These are phyloP conservation scores for Discostella stelligera DNA, from an alignment of 352 stramenopile species.

Conservation along the genomic window DNA sequence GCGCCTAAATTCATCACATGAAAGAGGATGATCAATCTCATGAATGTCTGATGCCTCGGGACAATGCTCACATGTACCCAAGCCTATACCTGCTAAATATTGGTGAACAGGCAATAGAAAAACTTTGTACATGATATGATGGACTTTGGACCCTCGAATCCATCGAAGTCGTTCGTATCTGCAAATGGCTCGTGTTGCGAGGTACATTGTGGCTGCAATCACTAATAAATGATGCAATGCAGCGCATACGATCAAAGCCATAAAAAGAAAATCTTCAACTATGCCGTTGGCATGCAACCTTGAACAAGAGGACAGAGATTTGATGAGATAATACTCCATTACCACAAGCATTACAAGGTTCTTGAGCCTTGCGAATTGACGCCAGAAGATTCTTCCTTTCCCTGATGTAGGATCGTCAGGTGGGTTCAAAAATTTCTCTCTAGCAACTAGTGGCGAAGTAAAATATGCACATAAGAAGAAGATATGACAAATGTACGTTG, in stretches of 20 bases:
- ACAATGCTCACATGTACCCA: slow-evolving; percentile 15
- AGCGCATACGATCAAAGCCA: slow-evolving; percentile 10
- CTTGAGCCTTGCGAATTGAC: slow-evolving; percentile 6
- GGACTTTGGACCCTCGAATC: slow-evolving; percentile 14
- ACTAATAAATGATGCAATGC: slow-evolving; percentile 17
- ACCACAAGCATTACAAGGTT: slow-evolving; percentile 4
- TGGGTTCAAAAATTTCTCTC: slow-evolving; percentile 18
- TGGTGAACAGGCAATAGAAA: slow-evolving; percentile 2
- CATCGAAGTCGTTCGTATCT: slow-evolving; percentile 6
- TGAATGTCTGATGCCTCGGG: slow-evolving; percentile 13
- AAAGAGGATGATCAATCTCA: slow-evolving; percentile 8
- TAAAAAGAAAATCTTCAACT: slow-evolving; percentile 15
- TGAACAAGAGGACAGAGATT: slow-evolving; percentile 10
- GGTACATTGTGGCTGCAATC: slow-evolving; percentile 4
- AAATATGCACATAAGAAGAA: not conserved
- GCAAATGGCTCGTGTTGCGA: slow-evolving; percentile 2
- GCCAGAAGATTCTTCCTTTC: slow-evolving; percentile 9
- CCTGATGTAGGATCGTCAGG: slow-evolving; percentile 12
- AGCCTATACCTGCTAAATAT: slow-evolving; percentile 14
- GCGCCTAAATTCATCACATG: slow-evolving; percentile 2
- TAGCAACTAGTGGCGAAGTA: slow-evolving; percentile 6
- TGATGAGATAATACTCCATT: slow-evolving; percentile 19
- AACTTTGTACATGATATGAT: slow-evolving; percentile 8
- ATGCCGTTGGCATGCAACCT: not conserved
- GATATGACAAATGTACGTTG: not conserved